Base-by-base conservation (phyloP, 2,329 filamentous ascomycete genomes). In the Rhynchosporium graminicola region DNA sequence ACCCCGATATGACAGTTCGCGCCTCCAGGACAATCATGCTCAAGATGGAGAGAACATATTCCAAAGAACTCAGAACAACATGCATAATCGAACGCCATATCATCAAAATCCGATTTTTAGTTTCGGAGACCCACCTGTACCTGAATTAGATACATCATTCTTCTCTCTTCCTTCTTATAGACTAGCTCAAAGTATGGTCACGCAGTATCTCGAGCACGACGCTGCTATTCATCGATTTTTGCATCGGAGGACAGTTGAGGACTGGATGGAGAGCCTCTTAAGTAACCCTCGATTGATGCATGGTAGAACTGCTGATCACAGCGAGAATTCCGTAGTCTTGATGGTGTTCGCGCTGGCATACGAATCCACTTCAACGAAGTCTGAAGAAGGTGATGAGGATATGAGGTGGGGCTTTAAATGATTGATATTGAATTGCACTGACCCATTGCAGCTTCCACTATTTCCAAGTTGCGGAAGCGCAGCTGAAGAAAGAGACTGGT, bases 141-240 rank as follows among this genome's bases (percentile, higher is more conserved):
- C 78, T 0, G 76, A 80, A 2, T 75, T 76, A 38, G 77, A 67
- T 31, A 43, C 57, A 15, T 56, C 61, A 2, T 65, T 65, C 47
- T 56, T 63, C 31, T 38, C 61, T 9, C 66, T 82, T 38, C 78
- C 76, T 6, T 70, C 74, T 3, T 65, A 67, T 42, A 67, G 69
- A 10, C 72, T 73, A 28, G 72, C 71, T 1, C 61, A 51, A 20
- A 52, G 85, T 2, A 73, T 86, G 6, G 74, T 80, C 3, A 65
- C 76, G 3, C 74, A 82, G 3, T 86, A 85, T 55, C 86, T 86
- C 64, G 82, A 85, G 45, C 82, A 82, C 58, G 83, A 81, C 9
- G 81, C 84, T 26, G 82, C 83, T 0, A 85, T 83, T 0, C 84
- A 85, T 65, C 78, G 83, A 3, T 82, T 85, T 58, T 66, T 86